These are phyloP conservation scores for Albatrellus sp. DNA, from an alignment of 1,284 basidiomycete genomes.

Conservation along the genomic window DNA sequence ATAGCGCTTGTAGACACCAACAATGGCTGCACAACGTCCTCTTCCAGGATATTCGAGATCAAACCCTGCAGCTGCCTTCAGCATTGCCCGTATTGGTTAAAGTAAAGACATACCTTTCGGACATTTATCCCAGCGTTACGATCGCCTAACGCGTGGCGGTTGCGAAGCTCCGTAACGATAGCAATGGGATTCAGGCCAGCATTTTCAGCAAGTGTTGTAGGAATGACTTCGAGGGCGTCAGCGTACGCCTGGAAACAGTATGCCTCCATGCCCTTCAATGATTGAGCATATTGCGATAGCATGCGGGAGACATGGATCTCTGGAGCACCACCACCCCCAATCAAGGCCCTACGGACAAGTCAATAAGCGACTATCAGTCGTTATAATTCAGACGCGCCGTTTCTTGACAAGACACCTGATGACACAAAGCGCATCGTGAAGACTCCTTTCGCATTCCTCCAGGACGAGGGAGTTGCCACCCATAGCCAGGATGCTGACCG, in stretches of 20 bases:
- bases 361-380: neutral
- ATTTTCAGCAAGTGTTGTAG: slow-evolving; percentile 96
- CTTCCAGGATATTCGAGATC: slow-evolving; percentile 94
- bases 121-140: slow-evolving; percentile 97
- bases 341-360: slow-evolving; percentile 60
- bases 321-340: slow-evolving; percentile 94
- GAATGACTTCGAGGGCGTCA: slow-evolving; percentile 96
- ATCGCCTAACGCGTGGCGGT: slow-evolving; percentile 93
- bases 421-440: slow-evolving; percentile 97
- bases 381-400: slow-evolving; percentile 40
- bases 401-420: slow-evolving; percentile 98
- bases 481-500: slow-evolving; percentile 92
- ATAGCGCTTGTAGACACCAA: slow-evolving; percentile 93
- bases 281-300: slow-evolving; percentile 86
- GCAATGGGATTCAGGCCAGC: slow-evolving; percentile 97
- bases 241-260: slow-evolving; percentile 99
- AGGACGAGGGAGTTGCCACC: slow-evolving; percentile 90
- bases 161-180: slow-evolving; percentile 96
- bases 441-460: slow-evolving; percentile 93
- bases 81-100: neutral
- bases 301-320: slow-evolving; percentile 97
- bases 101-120: slow-evolving; percentile 55
- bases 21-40: slow-evolving; percentile 95
- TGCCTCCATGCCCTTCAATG: slow-evolving; percentile 95
- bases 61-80: slow-evolving; percentile 47